Evolutionary conservation across 83 land plant species (phyloP), one percentile per base, ranked within the genome.

Genomic region (Thuja plicata): DNA sequence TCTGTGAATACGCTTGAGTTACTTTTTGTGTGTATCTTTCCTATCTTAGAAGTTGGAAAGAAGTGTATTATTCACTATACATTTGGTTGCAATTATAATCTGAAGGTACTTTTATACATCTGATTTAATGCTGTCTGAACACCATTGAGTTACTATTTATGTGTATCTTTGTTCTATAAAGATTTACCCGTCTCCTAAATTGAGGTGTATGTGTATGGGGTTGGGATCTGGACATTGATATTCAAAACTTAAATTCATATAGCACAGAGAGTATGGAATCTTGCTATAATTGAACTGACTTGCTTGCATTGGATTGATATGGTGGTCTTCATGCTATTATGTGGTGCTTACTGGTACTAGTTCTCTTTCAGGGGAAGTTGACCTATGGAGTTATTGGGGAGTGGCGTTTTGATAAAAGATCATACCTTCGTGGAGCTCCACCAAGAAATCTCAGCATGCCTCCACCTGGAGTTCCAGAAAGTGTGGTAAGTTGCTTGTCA

Each of bases 371-470:
- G 97, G 97, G 97, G 43, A 91, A 91, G 77, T 88, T 93, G 62
- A 93, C 95, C 38, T 93, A 93, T 92, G 97, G 97, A 55, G 91
- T 89, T 77, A 91, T 90, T 40, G 96, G 97, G 54, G 96, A 94
- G 84, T 96, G 97, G 97, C 91, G 96, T 46, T 96, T 95, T 91
- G 97, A 96, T 85, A 95, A 96, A 86, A 91, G 95, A 92, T 88
- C 94, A 13, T 92, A 90, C 87, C 91, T 93, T 66, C 87, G 60
- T 19, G 94, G 94, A 17, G 94, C 96, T 73, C 93, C 92, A 85
- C 96, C 96, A 32, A 93, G 88, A 80, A 96, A 95, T 57, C 94
- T 96, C 35, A 41, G 94, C 27, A 35, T 96, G 84, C 96, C 97
- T 10, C 96, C 97, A 73, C 93, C 92, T 30, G 96, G 96, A 16